Percentiles rank a stretch among this genome's conserved stretches.
Conservation (phyloP, 805 yeast genomes). For the Saccharomycopsis babjevae region DNA sequence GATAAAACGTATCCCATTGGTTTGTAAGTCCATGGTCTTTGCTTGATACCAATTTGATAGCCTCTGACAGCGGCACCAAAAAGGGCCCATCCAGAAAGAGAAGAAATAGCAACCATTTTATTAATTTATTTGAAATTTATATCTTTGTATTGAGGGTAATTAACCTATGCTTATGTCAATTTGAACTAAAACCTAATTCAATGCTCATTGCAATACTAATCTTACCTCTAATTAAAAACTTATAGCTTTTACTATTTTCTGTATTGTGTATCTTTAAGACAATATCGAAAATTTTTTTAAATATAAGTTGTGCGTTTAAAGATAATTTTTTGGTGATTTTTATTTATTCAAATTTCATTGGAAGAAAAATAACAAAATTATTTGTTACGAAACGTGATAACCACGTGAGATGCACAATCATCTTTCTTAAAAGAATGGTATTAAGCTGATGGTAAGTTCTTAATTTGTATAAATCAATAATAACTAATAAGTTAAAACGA, state of each 20-base stretch:
- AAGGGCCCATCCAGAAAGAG: constrained; percentile 22
- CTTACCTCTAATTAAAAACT: too few relatives aligned
- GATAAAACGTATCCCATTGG: constrained; percentile 34
- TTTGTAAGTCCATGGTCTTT: constrained; percentile 29
- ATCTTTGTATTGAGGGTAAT: neutral
- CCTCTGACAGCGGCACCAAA: constrained; percentile 32
- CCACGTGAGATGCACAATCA: neutral
- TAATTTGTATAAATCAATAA: too few relatives aligned
- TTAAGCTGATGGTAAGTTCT: too few relatives aligned
- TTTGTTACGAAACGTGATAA: neutral
- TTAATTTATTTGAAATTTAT: neutral
- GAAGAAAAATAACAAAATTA: neutral
- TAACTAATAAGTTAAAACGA: too few relatives aligned
- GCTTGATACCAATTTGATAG: constrained; percentile 34
- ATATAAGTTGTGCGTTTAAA: neutral
- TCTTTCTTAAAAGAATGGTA: too few relatives aligned
- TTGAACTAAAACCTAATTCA: too few relatives aligned
- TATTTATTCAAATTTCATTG: constrained; percentile 1
- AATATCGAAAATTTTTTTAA: neutral
- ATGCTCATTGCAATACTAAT: too few relatives aligned
- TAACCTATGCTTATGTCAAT: neutral
- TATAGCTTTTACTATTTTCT: neutral
- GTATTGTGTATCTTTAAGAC: neutral
- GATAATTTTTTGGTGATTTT: neutral
- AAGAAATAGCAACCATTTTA: constrained; percentile 18